Base-by-base conservation (phyloP, 1,284 basidiomycete species). In the Psilocybe mexicana region DNA sequence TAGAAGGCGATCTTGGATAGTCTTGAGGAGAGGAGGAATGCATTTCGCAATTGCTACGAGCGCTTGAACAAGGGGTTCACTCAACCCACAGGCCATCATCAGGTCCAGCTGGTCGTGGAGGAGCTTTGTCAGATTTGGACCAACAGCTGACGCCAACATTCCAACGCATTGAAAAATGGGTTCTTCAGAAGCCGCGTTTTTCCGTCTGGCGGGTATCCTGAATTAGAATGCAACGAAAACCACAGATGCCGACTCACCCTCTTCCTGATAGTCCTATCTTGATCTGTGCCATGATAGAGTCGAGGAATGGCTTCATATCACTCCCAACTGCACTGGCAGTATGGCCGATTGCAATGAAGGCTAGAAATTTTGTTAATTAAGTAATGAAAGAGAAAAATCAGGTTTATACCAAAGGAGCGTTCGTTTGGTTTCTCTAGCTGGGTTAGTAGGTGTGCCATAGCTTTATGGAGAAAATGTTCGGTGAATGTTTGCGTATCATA, bases 161-260 rank as follows among this genome's bases (percentile, higher is more conserved):
- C 94, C 94, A 50, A 99, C 86, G 73, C 97, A 99, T 78, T 98
- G 93, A 70, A 99, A 99, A 63, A 99, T 96, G 0, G 96, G 93
- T 61, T 94, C 94, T 74, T 98, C 96, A 12, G 92, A 88, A 3
- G 93, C 92, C 2, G 93, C 92, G 68, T 94, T 94, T 81, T 96
- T 98, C 72, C 91, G 94, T 46, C 94, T 94, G 68, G 1, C 14
- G 12, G 40, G 26, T 5, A 5, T 25, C 6, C 5, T 43, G 30
- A 35, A 43, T 44, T 35, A 59, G 45, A 43, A 23, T 57, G 58
- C 42, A 10, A 8, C 7, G 30, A 36, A 42, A 2, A 25, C 30
- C 7, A 33, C 7, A 42, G 26, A 23, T 42, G 26, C 44, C 30
- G 40, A 74, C 85, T 62, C 67, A 94, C 92, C 94, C 95, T 72